phyloP scores from a whole-genome alignment of 768 basidiomycete species.

The Suillus lakei region DNA sequence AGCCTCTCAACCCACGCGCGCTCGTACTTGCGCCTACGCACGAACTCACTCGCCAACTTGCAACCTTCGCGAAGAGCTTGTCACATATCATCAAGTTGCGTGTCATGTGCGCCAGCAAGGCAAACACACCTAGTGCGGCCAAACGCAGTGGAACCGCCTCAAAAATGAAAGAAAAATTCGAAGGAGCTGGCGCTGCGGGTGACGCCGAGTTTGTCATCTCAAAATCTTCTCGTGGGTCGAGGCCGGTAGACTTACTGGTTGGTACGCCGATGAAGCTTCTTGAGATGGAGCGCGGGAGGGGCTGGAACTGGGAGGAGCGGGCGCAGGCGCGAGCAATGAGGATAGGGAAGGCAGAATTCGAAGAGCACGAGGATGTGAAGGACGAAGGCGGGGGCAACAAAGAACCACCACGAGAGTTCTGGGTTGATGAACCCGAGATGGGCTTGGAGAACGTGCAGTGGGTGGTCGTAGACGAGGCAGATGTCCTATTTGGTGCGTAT shows the following conservation, averaged over 20 bases:
- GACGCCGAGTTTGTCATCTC: slow-evolving; percentile 32
- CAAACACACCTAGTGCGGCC: slow-evolving; percentile 45
- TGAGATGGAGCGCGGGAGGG: slow-evolving; percentile 59
- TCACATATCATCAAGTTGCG: slow-evolving; percentile 78
- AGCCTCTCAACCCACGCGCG: slow-evolving; percentile 69
- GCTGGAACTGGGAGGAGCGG: slow-evolving; percentile 52
- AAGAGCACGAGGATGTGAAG: slow-evolving; percentile 26
- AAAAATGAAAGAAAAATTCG: slow-evolving; percentile 49
- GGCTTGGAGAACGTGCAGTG: slow-evolving; percentile 77
- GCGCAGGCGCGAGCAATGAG: slow-evolving; percentile 27
- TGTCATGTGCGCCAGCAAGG: slow-evolving; percentile 70
- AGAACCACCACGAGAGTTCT: slow-evolving; percentile 36
- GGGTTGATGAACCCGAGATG: slow-evolving; percentile 59
- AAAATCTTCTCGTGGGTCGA: slow-evolving; percentile 20
- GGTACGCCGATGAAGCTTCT: slow-evolving; percentile 69
- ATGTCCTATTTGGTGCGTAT: slow-evolving; percentile 79
- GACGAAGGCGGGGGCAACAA: slow-evolving; percentile 27
- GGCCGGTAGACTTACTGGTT: slow-evolving; percentile 59
- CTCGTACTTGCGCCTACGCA: slow-evolving; percentile 88
- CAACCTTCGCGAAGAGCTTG: slow-evolving; percentile 73
- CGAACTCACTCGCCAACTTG: slow-evolving; percentile 83
- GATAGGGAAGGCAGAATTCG: slow-evolving; percentile 31
- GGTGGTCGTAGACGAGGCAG: slow-evolving; percentile 92
- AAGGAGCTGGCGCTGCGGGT: slow-evolving; percentile 16
- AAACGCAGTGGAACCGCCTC: slow-evolving; percentile 46